Conservation (phyloP, 2,329 filamentous ascomycete genomes). For the Cryphonectria carpinicola region DNA sequence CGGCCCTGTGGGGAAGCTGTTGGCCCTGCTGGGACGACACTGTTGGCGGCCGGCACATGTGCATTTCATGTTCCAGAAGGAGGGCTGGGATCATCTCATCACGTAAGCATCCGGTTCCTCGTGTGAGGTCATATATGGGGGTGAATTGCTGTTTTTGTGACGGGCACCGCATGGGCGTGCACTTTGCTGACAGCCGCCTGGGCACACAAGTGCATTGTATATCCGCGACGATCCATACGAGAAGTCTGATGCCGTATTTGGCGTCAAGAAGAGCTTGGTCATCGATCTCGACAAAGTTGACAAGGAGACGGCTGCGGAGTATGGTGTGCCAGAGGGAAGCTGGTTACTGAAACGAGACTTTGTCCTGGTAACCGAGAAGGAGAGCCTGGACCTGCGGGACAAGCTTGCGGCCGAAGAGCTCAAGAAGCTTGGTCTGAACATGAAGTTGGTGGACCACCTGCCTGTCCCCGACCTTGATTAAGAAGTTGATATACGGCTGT, state of each 20-base stretch:
- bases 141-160: not conserved
- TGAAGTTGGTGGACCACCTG: slow-evolving; percentile 76
- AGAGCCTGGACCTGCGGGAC: slow-evolving; percentile 69
- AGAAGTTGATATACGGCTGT: slow-evolving; percentile 22
- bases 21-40: slow-evolving; percentile 71
- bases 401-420: slow-evolving; percentile 68
- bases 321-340: slow-evolving; percentile 65
- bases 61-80: slow-evolving; percentile 88
- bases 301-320: slow-evolving; percentile 59
- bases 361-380: slow-evolving; percentile 72
- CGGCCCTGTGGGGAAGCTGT: slow-evolving; percentile 77
- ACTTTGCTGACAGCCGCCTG: slow-evolving; percentile 12
- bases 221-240: slow-evolving; percentile 80
- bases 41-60: slow-evolving; percentile 77
- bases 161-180: not conserved
- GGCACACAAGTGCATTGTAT: slow-evolving; percentile 67
- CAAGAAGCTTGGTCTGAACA: slow-evolving; percentile 65
- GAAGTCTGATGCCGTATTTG: slow-evolving; percentile 83
- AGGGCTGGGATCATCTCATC: slow-evolving; percentile 77
- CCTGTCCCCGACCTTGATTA: slow-evolving; percentile 71
- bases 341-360: slow-evolving; percentile 75
- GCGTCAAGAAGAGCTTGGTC: slow-evolving; percentile 80
- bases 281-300: slow-evolving; percentile 61
- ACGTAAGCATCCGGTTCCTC: slow-evolving; percentile 63
- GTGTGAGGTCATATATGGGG: not conserved